These are phyloP conservation scores for Austroboletus novae-zelandiae DNA, from an alignment of 1,284 basidiomycete species.

Conservation along the genomic window DNA sequence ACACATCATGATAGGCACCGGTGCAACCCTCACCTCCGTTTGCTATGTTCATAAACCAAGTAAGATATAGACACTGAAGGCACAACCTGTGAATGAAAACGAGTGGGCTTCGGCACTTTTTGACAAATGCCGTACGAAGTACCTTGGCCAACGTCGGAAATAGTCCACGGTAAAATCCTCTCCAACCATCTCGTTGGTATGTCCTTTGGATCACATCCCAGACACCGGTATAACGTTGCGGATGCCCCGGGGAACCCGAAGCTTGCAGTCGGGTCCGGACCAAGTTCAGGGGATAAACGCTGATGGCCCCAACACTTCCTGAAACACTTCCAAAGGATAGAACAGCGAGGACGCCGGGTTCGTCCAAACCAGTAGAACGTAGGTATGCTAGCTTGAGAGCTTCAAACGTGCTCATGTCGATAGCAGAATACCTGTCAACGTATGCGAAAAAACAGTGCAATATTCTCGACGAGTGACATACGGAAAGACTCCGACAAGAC, in stretches of 20 bases:
- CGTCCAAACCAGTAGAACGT: slow-evolving; percentile 76
- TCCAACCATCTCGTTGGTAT: slow-evolving; percentile 84
- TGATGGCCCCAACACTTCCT: slow-evolving; percentile 88
- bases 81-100: slow-evolving; percentile 60
- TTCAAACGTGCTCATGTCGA: slow-evolving; percentile 95
- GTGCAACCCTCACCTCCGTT: slow-evolving; percentile 58
- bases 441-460: neutral
- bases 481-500: slow-evolving; percentile 88
- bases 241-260: slow-evolving; percentile 91
- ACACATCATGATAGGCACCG: neutral
- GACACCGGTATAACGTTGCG: slow-evolving; percentile 85
- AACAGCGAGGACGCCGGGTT: slow-evolving; percentile 79
- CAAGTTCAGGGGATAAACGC: slow-evolving; percentile 90
- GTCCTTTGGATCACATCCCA: slow-evolving; percentile 85
- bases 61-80: slow-evolving; percentile 95
- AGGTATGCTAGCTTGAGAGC: slow-evolving; percentile 84
- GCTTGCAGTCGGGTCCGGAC: slow-evolving; percentile 95
- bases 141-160: slow-evolving; percentile 91
- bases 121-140: neutral
- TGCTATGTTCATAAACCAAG: slow-evolving; percentile 84
- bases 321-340: slow-evolving; percentile 88
- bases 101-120: slow-evolving; percentile 11
- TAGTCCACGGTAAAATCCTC: slow-evolving; percentile 93
- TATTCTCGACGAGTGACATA: slow-evolving; percentile 38
- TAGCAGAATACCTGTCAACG: slow-evolving; percentile 69